phyloP scores from a whole-genome alignment of 2,329 filamentous ascomycete genomes.

The Sporothrix luriei region DNA sequence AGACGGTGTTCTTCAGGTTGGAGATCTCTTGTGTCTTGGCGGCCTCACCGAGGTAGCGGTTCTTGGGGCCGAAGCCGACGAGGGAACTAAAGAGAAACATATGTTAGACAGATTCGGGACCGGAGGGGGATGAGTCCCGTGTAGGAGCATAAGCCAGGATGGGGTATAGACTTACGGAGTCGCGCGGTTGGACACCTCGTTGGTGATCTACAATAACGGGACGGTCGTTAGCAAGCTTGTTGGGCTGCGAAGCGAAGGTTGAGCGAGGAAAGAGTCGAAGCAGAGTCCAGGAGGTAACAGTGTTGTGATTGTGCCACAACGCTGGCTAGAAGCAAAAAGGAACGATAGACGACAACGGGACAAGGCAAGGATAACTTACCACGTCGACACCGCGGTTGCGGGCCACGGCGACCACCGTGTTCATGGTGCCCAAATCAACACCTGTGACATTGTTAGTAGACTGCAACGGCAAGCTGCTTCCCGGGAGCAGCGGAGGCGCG shows the following conservation, averaged over 20 bases:
- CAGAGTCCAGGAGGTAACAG: not conserved
- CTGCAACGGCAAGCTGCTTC: conserved; percentile 1
- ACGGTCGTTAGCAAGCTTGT: conserved; percentile 3
- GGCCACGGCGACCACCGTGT: conserved; percentile 96
- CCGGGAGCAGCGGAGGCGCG: not conserved
- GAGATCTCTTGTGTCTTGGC: conserved; percentile 99
- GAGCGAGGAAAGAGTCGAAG: not conserved
- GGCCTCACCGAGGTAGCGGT: conserved; percentile 88
- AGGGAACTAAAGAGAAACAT: conserved; percentile 52
- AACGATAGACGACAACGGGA: conserved; percentile 23
- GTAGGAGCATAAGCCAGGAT: not conserved
- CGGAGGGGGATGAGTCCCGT: not conserved
- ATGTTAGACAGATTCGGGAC: not conserved
- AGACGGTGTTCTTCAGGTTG: conserved; percentile 98
- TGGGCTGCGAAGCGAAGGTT: conserved; percentile 28
- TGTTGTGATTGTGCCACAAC: not conserved
- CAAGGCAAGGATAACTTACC: conserved; percentile 61
- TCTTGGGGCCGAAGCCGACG: conserved; percentile 92
- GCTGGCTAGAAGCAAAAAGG: conserved; percentile 17
- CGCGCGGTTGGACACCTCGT: conserved; percentile 97
- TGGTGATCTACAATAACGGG: conserved; percentile 71
- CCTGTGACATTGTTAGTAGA: conserved; percentile 51
- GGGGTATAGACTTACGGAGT: conserved; percentile 75
- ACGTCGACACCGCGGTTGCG: conserved; percentile 99
- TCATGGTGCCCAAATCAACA: conserved; percentile 93